Evolutionary conservation across 139 green algal species (phyloP).

Genomic region (Nannochloris sp.): DNA sequence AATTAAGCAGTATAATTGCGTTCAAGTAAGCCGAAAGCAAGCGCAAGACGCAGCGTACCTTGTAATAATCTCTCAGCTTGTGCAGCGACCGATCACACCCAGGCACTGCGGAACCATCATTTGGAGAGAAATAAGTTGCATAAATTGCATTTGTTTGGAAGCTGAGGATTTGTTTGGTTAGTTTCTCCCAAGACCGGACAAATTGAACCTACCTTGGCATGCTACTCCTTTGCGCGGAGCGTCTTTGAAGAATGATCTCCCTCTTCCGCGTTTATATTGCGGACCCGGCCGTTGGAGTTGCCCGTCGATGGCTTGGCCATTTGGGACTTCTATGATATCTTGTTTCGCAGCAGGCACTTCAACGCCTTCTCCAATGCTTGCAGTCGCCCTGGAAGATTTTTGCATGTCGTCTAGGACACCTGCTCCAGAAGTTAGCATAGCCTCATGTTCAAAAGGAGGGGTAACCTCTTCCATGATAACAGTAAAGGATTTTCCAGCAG

Average conservation of each 20-base stretch:
- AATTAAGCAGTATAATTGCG: background rate
- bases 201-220: constrained; percentile 2
- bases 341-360: too few species aligned
- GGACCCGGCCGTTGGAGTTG: background rate
- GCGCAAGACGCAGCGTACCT: constrained; percentile 1
- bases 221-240: background rate
- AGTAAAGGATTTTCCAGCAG: too few species aligned
- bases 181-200: background rate
- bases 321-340: too few species aligned
- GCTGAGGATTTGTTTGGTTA: background rate
- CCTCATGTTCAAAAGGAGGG: too few species aligned
- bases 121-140: background rate
- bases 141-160: background rate
- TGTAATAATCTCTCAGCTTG: constrained; percentile 39
- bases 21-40: background rate
- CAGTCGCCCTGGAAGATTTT: too few species aligned
- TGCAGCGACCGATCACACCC: constrained; percentile 23
- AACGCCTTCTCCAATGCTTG: too few species aligned
- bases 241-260: constrained; percentile 21
- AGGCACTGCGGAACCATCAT: too few species aligned
- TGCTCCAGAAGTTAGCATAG: too few species aligned
- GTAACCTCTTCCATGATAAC: too few species aligned
- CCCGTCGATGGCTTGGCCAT: too few species aligned
- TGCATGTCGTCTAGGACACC: too few species aligned
- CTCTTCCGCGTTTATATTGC: constrained; percentile 9